These are phyloP conservation scores for Candida boidinii DNA, from an alignment of 805 yeast species.

Conservation along the genomic window DNA sequence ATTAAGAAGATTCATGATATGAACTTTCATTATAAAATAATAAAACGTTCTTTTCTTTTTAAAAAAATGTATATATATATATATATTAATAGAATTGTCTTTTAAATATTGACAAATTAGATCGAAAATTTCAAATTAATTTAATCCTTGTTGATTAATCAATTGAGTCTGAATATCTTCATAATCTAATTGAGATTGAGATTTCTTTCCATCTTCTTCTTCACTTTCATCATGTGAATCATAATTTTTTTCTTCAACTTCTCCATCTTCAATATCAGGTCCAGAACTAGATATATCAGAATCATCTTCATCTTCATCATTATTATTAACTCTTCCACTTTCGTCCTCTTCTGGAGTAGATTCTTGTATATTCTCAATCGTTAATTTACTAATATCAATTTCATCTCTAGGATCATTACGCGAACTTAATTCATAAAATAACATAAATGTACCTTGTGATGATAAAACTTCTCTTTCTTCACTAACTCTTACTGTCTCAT, in stretches of 20 bases:
- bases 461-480: conserved; percentile 72
- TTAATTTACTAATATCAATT: conserved; percentile 2
- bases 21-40: too few species aligned
- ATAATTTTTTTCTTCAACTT: conserved; percentile 5
- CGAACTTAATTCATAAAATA: conserved; percentile 62
- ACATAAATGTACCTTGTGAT: conserved; percentile 86
- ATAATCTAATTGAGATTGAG: conserved; percentile 9
- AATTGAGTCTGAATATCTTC: background rate
- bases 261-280: conserved; percentile 4
- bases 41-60: too few species aligned
- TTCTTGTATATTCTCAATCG: too few species aligned
- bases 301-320: background rate
- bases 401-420: conserved; percentile 22
- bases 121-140: background rate
- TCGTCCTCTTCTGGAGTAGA: conserved; percentile 1
- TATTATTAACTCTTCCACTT: background rate
- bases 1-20: too few species aligned
- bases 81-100: background rate
- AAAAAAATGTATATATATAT: background rate
- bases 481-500: conserved; percentile 76
- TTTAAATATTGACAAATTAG: too few species aligned
- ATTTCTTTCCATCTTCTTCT: background rate
- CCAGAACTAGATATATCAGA: too few species aligned
- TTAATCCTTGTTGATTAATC: background rate
- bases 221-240: conserved; percentile 5